Conservation (phyloP, 2,329 filamentous ascomycete species). For the Chrysosporium queenslandicum region DNA sequence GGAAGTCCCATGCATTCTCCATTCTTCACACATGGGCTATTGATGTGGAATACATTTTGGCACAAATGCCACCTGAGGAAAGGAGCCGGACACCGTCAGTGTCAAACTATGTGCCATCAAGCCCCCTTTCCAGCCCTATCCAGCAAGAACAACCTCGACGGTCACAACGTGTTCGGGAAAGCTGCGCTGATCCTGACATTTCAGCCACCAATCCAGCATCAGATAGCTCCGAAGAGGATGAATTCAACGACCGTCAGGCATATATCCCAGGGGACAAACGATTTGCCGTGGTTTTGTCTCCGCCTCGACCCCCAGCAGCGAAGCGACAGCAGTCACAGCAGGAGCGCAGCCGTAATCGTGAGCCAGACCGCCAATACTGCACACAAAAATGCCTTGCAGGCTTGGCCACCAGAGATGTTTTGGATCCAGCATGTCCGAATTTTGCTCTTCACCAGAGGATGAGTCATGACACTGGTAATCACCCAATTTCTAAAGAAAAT, state of each 20-base stretch:
- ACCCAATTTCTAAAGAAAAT: neutral
- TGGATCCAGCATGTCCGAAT: neutral
- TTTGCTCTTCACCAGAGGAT: neutral
- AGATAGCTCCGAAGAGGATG: neutral
- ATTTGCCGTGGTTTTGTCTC: neutral
- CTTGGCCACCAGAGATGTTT: neutral
- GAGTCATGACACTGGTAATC: neutral
- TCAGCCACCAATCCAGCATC: neutral
- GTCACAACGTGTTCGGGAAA: neutral
- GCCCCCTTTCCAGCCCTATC: slow-evolving; percentile 3
- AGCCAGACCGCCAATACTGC: neutral
- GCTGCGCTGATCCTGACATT: neutral
- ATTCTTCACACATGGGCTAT: neutral
- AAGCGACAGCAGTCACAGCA: neutral
- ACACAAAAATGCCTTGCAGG: neutral
- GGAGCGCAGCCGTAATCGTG: neutral
- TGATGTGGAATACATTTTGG: neutral
- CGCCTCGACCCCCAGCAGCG: neutral
- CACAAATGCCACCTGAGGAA: neutral
- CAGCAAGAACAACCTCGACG: neutral
- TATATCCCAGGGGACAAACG: neutral
- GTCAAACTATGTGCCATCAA: neutral
- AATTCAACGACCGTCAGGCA: neutral
- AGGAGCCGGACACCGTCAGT: neutral
- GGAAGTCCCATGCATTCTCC: neutral